Conservation (phyloP, 2,329 filamentous ascomycete genomes). For the Xylariomycetidae sp. region DNA sequence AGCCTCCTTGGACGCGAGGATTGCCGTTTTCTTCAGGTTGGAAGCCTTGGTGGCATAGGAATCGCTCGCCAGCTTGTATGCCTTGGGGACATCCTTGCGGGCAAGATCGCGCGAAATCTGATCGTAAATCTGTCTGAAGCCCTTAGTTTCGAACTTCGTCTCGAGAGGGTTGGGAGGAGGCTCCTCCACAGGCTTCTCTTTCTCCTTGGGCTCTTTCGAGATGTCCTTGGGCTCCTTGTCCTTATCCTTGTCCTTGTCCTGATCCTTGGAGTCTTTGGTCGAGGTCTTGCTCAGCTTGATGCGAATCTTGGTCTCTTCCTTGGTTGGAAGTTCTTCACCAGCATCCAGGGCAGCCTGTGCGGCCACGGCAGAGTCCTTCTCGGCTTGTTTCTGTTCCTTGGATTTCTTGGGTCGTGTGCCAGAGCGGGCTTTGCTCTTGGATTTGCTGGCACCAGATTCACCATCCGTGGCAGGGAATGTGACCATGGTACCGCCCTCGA, state of each 20-base stretch:
- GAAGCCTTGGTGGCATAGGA: slow-evolving; percentile 84
- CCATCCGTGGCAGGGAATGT: slow-evolving; percentile 70
- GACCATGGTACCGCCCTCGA: slow-evolving; percentile 80
- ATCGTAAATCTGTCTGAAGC: slow-evolving; percentile 94
- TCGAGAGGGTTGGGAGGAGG: slow-evolving; percentile 43
- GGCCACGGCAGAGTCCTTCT: slow-evolving; percentile 77
- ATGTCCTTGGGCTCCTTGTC: slow-evolving; percentile 34
- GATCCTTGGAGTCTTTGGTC: slow-evolving; percentile 37
- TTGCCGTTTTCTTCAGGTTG: slow-evolving; percentile 97
- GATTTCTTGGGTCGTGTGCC: slow-evolving; percentile 82
- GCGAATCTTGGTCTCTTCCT: slow-evolving; percentile 57
- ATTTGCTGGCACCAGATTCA: slow-evolving; percentile 42
- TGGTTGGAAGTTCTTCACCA: slow-evolving; percentile 63
- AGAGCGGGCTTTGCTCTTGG: slow-evolving; percentile 48
- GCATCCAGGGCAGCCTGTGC: slow-evolving; percentile 81
- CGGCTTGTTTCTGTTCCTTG: slow-evolving; percentile 77
- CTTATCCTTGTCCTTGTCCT: slow-evolving; percentile 40
- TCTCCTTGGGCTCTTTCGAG: slow-evolving; percentile 41
- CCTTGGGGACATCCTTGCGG: slow-evolving; percentile 88
- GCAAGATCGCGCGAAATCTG: slow-evolving; percentile 96
- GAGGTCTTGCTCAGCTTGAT: slow-evolving; percentile 54
- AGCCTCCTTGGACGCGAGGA: slow-evolving; percentile 93
- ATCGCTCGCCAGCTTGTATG: slow-evolving; percentile 80
- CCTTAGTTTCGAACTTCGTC: slow-evolving; percentile 76
- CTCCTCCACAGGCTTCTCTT: slow-evolving; percentile 34